These are phyloP conservation scores for Coleophoma crateriformis DNA, from an alignment of 2,329 filamentous ascomycete species.

Conservation along the genomic window DNA sequence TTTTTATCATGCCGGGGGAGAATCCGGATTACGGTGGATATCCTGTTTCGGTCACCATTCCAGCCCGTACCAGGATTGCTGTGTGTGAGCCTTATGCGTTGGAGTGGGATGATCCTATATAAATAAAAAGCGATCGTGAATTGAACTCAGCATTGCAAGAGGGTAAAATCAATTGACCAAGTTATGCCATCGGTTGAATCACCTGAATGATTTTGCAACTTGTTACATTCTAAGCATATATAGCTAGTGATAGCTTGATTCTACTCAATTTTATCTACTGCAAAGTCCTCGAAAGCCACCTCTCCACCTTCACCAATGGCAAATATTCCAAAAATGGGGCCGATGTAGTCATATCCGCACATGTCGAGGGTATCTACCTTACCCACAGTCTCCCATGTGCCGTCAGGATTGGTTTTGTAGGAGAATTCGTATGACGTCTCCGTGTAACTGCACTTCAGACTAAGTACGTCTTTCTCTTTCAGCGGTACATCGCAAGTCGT, in stretches of 20 bases:
- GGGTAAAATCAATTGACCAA: too few relatives aligned
- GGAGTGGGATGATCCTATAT: not conserved
- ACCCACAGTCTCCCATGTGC: constrained; percentile 8
- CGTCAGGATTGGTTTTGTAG: constrained; percentile 1
- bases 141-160: too few relatives aligned
- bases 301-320: constrained; percentile 5
- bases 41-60: constrained; percentile 48
- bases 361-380: constrained; percentile 22
- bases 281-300: not conserved
- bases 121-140: too few relatives aligned
- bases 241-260: not conserved
- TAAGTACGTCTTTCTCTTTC: not conserved
- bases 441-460: constrained; percentile 3
- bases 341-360: constrained; percentile 27
- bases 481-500: not conserved
- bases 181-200: too few relatives aligned
- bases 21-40: constrained; percentile 51
- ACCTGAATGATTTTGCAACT: too few relatives aligned
- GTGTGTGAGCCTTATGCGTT: constrained; percentile 33
- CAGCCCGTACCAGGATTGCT: constrained; percentile 42
- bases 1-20: constrained; percentile 46
- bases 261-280: too few relatives aligned
- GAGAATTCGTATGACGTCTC: not conserved
- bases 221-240: too few relatives aligned
- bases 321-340: constrained; percentile 27